Evolutionary conservation across 371 early-diverging fungal genomes (phyloP).

Genomic region (Mucor lusitanicus): DNA sequence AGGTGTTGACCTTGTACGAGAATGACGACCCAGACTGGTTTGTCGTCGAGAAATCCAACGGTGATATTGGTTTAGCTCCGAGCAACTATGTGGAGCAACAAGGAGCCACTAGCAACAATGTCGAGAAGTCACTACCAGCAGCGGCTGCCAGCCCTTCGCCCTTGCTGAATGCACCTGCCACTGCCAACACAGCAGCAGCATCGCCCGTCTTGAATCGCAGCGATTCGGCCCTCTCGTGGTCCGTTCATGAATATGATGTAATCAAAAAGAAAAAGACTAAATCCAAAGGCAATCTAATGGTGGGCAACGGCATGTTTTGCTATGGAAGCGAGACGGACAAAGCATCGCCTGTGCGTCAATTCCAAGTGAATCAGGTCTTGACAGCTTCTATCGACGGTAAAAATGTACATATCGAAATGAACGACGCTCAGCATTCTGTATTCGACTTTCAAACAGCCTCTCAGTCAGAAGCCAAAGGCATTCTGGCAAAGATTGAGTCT

Average conservation of each 20-base stretch:
- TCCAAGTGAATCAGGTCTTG: slow-evolving; percentile 57
- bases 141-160: not conserved
- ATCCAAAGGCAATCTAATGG: slow-evolving; percentile 63
- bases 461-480: slow-evolving; percentile 66
- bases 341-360: slow-evolving; percentile 63
- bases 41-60: slow-evolving; percentile 57
- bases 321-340: slow-evolving; percentile 74
- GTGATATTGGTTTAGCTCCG: slow-evolving; percentile 71
- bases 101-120: not conserved
- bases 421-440: slow-evolving; percentile 39
- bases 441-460: slow-evolving; percentile 66
- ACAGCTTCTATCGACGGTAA: slow-evolving; percentile 60
- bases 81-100: slow-evolving; percentile 70
- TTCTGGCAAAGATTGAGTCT: slow-evolving; percentile 59
- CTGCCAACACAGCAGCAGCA: not conserved
- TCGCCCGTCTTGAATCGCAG: slow-evolving; percentile 18
- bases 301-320: slow-evolving; percentile 63
- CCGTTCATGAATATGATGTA: slow-evolving; percentile 22
- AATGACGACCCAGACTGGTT: slow-evolving; percentile 84
- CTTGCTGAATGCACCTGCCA: not conserved
- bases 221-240: slow-evolving; percentile 43
- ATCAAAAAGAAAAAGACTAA: slow-evolving; percentile 69
- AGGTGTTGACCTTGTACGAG: slow-evolving; percentile 66
- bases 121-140: not conserved
- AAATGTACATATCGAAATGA: slow-evolving; percentile 59